Evolutionary conservation across 2,329 filamentous ascomycete genomes (phyloP).

Genomic region (Penicillium frequentans): DNA sequence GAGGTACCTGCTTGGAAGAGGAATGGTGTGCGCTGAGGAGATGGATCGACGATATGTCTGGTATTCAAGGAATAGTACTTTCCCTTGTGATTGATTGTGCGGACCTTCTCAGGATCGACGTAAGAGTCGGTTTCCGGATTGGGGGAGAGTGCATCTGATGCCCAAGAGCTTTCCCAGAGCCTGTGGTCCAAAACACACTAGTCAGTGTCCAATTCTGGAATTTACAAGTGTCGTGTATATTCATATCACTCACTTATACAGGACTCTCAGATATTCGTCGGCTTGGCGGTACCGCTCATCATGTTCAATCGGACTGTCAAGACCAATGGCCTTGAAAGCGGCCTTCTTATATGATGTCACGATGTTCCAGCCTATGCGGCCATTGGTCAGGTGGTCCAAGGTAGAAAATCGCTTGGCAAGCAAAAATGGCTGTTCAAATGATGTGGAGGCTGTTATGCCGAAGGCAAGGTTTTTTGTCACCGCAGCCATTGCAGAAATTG

Average conservation of each 20-base stretch:
- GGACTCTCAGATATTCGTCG: too few species aligned
- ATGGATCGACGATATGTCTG: conserved; percentile 55
- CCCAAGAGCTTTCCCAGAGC: conserved; percentile 58
- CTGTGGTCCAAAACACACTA: conserved; percentile 51
- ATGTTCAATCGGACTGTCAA: too few species aligned
- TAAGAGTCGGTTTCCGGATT: conserved; percentile 58
- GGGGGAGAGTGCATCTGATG: conserved; percentile 56
- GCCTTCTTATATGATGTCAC: too few species aligned
- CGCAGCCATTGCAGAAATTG: conserved; percentile 65
- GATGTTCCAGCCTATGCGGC: too few species aligned
- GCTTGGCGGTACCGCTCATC: too few species aligned
- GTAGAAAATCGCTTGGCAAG: conserved; percentile 64
- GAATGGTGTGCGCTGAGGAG: conserved; percentile 58
- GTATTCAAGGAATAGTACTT: conserved; percentile 53
- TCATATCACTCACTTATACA: too few species aligned
- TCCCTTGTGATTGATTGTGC: conserved; percentile 61
- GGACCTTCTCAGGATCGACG: conserved; percentile 59
- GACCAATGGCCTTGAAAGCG: too few species aligned
- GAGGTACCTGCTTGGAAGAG: conserved; percentile 63
- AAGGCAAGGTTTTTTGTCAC: conserved; percentile 62
- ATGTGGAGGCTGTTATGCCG: conserved; percentile 63
- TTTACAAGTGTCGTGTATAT: too few species aligned
- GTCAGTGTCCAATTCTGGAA: too few species aligned
- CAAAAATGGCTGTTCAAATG: conserved; percentile 63
- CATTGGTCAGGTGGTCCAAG: conserved; percentile 46